Conservation (phyloP, 1,139 yeast species). For the Hemisphaericaspora lyxosophila region DNA sequence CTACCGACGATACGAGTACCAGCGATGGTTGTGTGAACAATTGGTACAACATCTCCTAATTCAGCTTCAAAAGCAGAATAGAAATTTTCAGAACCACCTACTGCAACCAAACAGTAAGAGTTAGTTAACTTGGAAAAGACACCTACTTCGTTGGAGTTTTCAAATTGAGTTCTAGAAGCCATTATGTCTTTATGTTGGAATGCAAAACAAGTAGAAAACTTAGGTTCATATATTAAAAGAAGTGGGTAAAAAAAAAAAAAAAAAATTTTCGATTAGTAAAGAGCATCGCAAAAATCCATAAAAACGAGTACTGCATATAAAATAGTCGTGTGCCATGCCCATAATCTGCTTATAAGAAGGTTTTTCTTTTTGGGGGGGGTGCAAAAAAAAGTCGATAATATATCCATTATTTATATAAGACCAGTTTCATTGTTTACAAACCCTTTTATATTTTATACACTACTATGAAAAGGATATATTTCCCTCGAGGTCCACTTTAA, state of each 20-base stretch:
- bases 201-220: too few relatives aligned
- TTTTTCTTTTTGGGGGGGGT: too few relatives aligned
- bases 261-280: background rate
- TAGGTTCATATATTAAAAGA: too few relatives aligned
- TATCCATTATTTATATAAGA: too few relatives aligned
- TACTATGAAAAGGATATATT: too few relatives aligned
- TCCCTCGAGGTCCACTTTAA: background rate
- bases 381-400: too few relatives aligned
- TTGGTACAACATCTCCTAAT: constrained; percentile 93
- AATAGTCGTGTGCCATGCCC: too few relatives aligned
- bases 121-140: constrained; percentile 96
- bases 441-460: too few relatives aligned
- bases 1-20: constrained; percentile 98
- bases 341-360: too few relatives aligned
- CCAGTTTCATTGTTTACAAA: too few relatives aligned
- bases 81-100: constrained; percentile 97
- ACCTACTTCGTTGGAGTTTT: constrained; percentile 97
- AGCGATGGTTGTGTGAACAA: constrained; percentile 95
- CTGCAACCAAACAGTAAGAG: constrained; percentile 93
- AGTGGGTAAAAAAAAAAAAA: background rate
- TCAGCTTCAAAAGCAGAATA: constrained; percentile 98
- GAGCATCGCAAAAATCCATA: background rate
- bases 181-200: constrained; percentile 16
- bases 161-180: constrained; percentile 70
- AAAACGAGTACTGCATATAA: background rate